Percentiles rank a stretch among this genome's conserved stretches.
Conservation (phyloP, 257 asterid species). For the Ophiorrhiza pumila region DNA sequence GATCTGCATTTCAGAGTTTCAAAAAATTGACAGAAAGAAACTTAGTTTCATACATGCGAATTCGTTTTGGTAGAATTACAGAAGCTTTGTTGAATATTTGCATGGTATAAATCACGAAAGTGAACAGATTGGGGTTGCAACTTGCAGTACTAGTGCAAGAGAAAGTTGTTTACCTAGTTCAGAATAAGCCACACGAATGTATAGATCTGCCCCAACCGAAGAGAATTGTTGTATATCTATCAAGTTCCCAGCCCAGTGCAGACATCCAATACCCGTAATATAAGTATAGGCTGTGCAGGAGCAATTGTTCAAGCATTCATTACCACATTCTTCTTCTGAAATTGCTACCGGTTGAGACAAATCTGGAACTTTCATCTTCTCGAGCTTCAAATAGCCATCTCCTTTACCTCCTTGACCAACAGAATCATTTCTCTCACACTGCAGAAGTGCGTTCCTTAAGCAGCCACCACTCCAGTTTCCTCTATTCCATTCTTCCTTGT, state of each 20-base stretch:
- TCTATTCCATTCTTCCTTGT: constrained; percentile 42
- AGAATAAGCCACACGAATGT: constrained; percentile 42
- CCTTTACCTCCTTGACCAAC: constrained; percentile 5
- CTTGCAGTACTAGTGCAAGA: background rate
- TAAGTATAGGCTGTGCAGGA: constrained; percentile 27
- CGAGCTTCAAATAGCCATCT: constrained; percentile 49
- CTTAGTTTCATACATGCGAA: background rate
- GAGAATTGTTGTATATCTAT: constrained; percentile 39
- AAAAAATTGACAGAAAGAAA: background rate
- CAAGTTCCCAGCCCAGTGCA: constrained; percentile 27
- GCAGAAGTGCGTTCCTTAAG: constrained; percentile 32
- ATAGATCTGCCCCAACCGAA: constrained; percentile 32
- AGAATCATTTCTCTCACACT: constrained; percentile 29
- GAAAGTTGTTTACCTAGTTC: constrained; percentile 37
- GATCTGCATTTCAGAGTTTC: constrained; percentile 23
- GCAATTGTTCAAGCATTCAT: constrained; percentile 29
- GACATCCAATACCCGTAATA: constrained; percentile 22
- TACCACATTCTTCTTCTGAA: constrained; percentile 30
- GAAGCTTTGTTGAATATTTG: background rate
- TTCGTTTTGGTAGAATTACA: background rate
- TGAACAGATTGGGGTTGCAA: background rate
- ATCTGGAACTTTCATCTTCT: constrained; percentile 37
- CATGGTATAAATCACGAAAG: background rate
- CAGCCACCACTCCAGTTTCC: constrained; percentile 64
- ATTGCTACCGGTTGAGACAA: constrained; percentile 24